Conservation (phyloP, 2,329 filamentous ascomycete genomes). For the Pseudogymnoascus sp. region DNA sequence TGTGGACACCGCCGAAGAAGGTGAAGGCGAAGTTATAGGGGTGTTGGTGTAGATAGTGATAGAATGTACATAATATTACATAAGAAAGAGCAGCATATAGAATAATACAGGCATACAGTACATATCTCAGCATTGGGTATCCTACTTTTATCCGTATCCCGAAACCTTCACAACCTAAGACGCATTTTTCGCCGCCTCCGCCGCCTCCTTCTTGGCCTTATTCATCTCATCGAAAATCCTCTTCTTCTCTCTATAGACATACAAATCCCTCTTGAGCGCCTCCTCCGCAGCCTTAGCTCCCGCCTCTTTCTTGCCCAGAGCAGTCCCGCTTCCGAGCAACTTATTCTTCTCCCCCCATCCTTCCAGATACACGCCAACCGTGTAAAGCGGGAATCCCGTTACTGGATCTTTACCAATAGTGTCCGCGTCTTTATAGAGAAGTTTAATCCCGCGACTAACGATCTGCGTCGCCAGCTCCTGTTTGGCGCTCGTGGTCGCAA, state of each 20-base stretch:
- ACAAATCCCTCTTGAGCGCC: conserved; percentile 54
- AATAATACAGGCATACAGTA: not conserved
- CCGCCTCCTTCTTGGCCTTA: conserved; percentile 19
- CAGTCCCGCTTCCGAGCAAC: conserved; percentile 55
- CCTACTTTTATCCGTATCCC: not conserved
- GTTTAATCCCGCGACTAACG: conserved; percentile 39
- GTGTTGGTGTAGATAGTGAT: not conserved
- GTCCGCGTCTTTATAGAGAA: conserved; percentile 53
- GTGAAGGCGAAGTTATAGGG: conserved; percentile 7
- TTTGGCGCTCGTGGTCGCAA: conserved; percentile 37
- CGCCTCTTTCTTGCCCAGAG: conserved; percentile 60
- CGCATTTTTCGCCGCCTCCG: not conserved
- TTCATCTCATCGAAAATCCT: conserved; percentile 35
- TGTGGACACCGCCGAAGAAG: not conserved
- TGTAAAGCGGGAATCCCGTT: conserved; percentile 48
- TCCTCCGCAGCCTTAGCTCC: conserved; percentile 56
- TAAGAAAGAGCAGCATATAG: not conserved
- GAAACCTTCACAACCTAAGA: not conserved
- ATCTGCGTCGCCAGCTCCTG: conserved; percentile 44
- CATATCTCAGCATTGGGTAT: conserved; percentile 4
- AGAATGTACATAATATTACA: not conserved
- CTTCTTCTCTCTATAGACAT: conserved; percentile 38
- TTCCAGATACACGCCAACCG: conserved; percentile 55
- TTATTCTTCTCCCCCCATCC: conserved; percentile 60
- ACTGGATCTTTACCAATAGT: conserved; percentile 46